Evolutionary conservation across 441 rosid genomes (phyloP).

Genomic region (Erodium texanum): DNA sequence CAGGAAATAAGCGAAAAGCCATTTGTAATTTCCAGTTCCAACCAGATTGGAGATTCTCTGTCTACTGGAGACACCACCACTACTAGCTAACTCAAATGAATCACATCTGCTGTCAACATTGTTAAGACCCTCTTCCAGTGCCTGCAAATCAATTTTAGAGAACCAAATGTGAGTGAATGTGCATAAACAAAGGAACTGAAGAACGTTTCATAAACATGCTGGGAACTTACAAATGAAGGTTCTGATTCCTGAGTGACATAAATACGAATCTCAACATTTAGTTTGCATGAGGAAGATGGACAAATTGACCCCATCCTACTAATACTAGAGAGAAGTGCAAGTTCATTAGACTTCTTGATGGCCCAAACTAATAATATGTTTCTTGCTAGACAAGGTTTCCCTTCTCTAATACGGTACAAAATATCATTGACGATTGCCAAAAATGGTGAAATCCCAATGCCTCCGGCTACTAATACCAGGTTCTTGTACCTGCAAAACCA

Average conservation of each 20-base stretch:
- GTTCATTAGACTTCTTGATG: constrained; percentile 61
- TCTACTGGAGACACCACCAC: constrained; percentile 22
- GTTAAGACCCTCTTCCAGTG: constrained; percentile 41
- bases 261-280: constrained; percentile 43
- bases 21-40: constrained; percentile 58
- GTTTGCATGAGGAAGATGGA: constrained; percentile 38
- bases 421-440: constrained; percentile 69
- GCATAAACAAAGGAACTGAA: constrained; percentile 10
- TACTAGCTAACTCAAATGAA: constrained; percentile 11
- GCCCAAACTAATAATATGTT: constrained; percentile 69
- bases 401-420: constrained; percentile 55
- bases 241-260: constrained; percentile 69
- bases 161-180: constrained; percentile 16
- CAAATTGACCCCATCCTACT: constrained; percentile 40
- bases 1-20: constrained; percentile 69
- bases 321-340: constrained; percentile 53
- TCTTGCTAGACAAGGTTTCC: constrained; percentile 52
- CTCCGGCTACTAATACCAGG: constrained; percentile 79
- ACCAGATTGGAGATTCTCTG: constrained; percentile 54
- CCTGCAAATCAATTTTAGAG: constrained; percentile 27
- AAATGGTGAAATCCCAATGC: constrained; percentile 86
- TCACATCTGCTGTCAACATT: constrained; percentile 5
- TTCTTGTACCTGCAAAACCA: constrained; percentile 56
- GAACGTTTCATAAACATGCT: background rate
- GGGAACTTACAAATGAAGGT: constrained; percentile 45